These are phyloP conservation scores for Neonectria sp. DNA, from an alignment of 2,329 filamentous ascomycete genomes.

Conservation along the genomic window DNA sequence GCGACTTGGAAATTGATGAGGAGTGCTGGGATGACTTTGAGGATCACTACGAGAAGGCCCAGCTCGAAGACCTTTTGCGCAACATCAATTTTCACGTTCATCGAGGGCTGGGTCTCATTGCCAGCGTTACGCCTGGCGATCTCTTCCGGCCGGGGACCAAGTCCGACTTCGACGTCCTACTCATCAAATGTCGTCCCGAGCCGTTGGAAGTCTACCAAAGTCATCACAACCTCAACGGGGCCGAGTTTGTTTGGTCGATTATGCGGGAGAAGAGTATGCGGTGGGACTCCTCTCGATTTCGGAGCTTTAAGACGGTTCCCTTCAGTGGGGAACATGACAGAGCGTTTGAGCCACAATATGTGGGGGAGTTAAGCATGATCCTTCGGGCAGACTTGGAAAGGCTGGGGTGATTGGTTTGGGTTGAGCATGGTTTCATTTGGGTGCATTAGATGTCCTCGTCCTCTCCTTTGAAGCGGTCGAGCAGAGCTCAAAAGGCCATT, in stretches of 20 bases:
- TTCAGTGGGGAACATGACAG: conserved; percentile 44
- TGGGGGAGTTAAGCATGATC: conserved; percentile 41
- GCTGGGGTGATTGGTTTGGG: conserved; percentile 22
- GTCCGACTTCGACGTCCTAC: conserved; percentile 40
- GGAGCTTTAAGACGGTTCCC: conserved; percentile 38
- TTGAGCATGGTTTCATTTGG: conserved; percentile 8
- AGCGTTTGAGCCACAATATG: conserved; percentile 39
- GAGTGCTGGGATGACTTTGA: conserved; percentile 20
- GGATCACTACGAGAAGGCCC: conserved; percentile 19
- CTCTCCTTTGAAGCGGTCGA: conserved; percentile 4
- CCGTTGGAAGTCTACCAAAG: conserved; percentile 9
- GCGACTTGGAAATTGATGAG: conserved; percentile 30
- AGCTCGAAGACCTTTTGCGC: conserved; percentile 31
- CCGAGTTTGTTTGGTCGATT: conserved; percentile 29
- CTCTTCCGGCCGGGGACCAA: conserved; percentile 30
- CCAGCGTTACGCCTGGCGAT: conserved; percentile 38
- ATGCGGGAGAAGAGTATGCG: conserved; percentile 42
- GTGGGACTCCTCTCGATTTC: conserved; percentile 39
- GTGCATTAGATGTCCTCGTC: not conserved
- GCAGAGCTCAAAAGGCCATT: conserved; percentile 1
- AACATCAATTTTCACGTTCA: conserved; percentile 43
- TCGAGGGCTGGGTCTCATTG: conserved; percentile 39
- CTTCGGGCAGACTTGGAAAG: conserved; percentile 35
- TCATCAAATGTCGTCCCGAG: conserved; percentile 40
- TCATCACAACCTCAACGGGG: conserved; percentile 16